Percentiles rank a stretch among this genome's conserved stretches.
Conservation (phyloP, 306 rosid genomes). For the Citrullus colocynthis region DNA sequence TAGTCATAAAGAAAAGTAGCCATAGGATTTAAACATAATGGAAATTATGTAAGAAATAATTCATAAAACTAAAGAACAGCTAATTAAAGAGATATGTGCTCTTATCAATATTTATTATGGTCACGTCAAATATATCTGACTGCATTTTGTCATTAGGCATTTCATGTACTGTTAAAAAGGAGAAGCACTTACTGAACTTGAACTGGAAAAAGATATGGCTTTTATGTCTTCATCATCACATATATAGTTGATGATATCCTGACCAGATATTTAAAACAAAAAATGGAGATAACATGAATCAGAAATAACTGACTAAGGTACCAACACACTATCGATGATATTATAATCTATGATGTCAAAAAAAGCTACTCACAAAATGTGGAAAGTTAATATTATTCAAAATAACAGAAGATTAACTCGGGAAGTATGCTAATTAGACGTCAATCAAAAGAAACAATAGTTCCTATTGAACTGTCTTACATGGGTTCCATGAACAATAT, state of each 20-base stretch:
- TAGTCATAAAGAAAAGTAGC: background rate
- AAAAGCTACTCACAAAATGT: background rate
- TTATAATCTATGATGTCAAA: background rate
- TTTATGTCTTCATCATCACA: constrained; percentile 62
- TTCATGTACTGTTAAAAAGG: background rate
- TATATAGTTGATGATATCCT: constrained; percentile 46
- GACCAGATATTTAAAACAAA: constrained; percentile 8
- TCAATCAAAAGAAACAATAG: background rate
- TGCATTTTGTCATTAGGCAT: background rate
- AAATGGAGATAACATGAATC: constrained; percentile 6
- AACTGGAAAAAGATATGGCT: constrained; percentile 47
- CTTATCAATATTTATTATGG: background rate
- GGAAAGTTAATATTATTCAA: background rate
- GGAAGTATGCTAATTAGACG: background rate
- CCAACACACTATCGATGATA: background rate
- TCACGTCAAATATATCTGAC: background rate
- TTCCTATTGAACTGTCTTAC: constrained; percentile 24
- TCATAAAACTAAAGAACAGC: background rate
- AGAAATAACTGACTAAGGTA: background rate
- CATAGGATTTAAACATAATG: background rate
- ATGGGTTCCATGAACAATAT: constrained; percentile 55
- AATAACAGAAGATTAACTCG: background rate
- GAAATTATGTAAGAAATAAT: background rate
- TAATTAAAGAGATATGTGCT: background rate
- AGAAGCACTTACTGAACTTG: constrained; percentile 39